These are phyloP conservation scores for Pulveroboletus sp. DNA, from an alignment of 768 basidiomycete species.

Conservation along the genomic window DNA sequence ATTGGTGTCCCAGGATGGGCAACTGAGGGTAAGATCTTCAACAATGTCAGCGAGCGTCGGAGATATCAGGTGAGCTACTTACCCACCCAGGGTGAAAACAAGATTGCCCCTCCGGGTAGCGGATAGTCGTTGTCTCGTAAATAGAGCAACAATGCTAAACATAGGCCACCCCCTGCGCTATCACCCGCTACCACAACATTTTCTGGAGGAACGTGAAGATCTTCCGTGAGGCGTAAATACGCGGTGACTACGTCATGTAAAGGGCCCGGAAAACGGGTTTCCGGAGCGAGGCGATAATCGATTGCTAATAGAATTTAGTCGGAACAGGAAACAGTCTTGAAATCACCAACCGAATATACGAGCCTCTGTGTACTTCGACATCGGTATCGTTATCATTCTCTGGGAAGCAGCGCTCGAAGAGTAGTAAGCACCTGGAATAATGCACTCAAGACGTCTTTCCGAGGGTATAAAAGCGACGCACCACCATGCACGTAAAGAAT, in stretches of 20 bases:
- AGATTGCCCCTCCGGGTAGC: conserved; percentile 78
- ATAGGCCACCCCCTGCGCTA: conserved; percentile 89
- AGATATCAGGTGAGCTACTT: conserved; percentile 32
- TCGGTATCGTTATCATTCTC: conserved; percentile 83
- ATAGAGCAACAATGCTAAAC: conserved; percentile 87
- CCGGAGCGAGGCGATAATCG: conserved; percentile 95
- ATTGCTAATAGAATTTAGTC: conserved; percentile 49
- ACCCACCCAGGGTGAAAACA: conserved; percentile 97
- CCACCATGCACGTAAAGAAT: conserved; percentile 95
- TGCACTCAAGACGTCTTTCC: conserved; percentile 2
- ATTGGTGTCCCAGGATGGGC: conserved; percentile 98
- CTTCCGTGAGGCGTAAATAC: conserved; percentile 84
- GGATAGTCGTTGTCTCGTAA: conserved; percentile 88
- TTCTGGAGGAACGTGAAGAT: conserved; percentile 86
- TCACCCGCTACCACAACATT: conserved; percentile 90
- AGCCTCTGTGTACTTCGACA: conserved; percentile 85
- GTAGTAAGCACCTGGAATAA: conserved; percentile 79
- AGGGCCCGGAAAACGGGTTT: conserved; percentile 91
- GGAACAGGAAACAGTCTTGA: background rate
- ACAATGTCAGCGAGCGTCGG: conserved; percentile 7
- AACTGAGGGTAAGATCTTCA: conserved; percentile 91
- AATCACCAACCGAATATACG: conserved; percentile 75
- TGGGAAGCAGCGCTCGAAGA: conserved; percentile 89
- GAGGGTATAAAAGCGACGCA: conserved; percentile 31
- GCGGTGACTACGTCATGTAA: conserved; percentile 81